phyloP scores from a whole-genome alignment of 176 grass and related monocot genomes.

The Triticum turgidum region DNA sequence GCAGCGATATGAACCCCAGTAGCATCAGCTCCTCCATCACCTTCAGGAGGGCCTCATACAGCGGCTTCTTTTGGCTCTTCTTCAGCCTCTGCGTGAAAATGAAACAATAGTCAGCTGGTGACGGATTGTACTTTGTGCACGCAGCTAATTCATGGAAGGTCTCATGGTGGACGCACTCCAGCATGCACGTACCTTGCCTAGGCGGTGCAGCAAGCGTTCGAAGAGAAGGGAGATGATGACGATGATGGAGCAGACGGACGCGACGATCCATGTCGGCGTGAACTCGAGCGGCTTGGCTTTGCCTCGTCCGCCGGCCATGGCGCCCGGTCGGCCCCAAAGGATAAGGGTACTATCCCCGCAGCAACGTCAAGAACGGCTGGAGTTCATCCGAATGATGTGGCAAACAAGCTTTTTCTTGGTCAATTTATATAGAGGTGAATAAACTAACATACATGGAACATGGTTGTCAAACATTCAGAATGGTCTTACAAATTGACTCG shows the following conservation, averaged over 20 bases:
- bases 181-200: not conserved
- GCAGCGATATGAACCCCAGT: too few relatives aligned
- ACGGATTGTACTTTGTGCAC: too few relatives aligned
- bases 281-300: too few relatives aligned
- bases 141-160: too few relatives aligned
- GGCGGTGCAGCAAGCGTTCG: too few relatives aligned
- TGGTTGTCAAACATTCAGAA: not conserved
- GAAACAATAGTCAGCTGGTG: not conserved
- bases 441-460: not conserved
- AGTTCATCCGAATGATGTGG: not conserved
- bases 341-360: too few relatives aligned
- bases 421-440: not conserved
- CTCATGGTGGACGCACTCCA: not conserved
- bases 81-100: not conserved
- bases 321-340: not conserved
- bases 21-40: too few relatives aligned
- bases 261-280: too few relatives aligned
- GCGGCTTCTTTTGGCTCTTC: too few relatives aligned
- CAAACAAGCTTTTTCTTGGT: not conserved
- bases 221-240: too few relatives aligned
- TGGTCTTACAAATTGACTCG: not conserved
- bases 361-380: not conserved
- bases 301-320: constrained; percentile 13
- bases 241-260: too few relatives aligned
- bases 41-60: too few relatives aligned